Base-by-base conservation (phyloP, 192 early-diverging fungal genomes). In the Coemansia umbellata region DNA sequence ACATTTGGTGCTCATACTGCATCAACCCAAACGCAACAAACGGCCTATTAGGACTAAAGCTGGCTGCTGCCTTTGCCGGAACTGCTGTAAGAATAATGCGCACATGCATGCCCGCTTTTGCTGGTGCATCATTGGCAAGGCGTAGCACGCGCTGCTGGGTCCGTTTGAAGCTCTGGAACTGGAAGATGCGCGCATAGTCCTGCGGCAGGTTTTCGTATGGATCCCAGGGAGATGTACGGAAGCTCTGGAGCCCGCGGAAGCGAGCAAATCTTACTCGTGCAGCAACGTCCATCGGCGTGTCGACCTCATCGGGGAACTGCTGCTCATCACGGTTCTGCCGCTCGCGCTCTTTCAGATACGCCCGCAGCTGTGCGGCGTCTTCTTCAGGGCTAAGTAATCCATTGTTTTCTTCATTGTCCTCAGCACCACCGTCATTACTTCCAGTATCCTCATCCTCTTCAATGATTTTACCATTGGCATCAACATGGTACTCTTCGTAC, bases 181-280 rank as follows among this genome's bases (percentile, higher is more conserved):
- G 91, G 82, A 97, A 99, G 50, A 99, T 95, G 40, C 91, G 87
- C 24, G 84, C 84, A 68, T 96, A 99, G 67, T 99, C 96, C 27
- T 92, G 75, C 0, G 96, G 96, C 53, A 99, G 78, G 73, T 97
- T 97, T 74, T 99, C 96, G 80, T 93, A 93, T 8, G 94, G 88
- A 67, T 99, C 96, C 96, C 96, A 99, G 10, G 94, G 88, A 4
- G 91, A 94, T 13, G 89, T 95, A 56, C 93, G 79, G 80, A 96
- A 95, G 43, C 86, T 90, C 68, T 95, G 88, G 49, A 99, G 80
- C 19, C 94, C 96, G 59, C 96, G 90, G 77, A 92, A 99, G 57
- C 87, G 82, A n/a, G 85, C 83, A 75, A 99, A 99, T 56, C 96
- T 82, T 33, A 82, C 69, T 28, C 89, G 81, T 8, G 96, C 93